Percentiles rank a stretch among this genome's conserved stretches.
These are phyloP conservation scores for Thalassiosira hispida DNA, from an alignment of 352 stramenopile species.

Conservation along the genomic window DNA sequence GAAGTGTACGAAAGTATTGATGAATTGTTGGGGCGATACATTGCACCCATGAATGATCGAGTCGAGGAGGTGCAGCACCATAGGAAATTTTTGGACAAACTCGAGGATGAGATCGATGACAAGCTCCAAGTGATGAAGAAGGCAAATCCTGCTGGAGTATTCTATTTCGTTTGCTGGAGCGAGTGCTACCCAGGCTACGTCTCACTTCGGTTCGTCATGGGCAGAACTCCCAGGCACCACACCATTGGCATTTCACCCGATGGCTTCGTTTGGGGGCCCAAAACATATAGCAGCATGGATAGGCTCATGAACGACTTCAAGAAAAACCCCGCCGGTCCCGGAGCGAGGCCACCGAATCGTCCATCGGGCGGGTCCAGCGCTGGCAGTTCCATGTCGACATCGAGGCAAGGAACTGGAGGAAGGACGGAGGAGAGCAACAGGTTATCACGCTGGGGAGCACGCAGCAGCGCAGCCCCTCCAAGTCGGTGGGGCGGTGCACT, in stretches of 20 bases:
- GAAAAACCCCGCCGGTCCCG: conserved; percentile 73
- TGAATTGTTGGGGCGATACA: conserved; percentile 82
- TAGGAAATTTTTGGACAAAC: conserved; percentile 80
- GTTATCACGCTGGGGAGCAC: conserved; percentile 44
- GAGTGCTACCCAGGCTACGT: conserved; percentile 82
- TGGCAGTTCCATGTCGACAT: conserved; percentile 31
- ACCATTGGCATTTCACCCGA: conserved; percentile 80
- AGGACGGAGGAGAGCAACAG: conserved; percentile 31
- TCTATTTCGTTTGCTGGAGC: conserved; percentile 83
- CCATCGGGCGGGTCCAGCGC: conserved; percentile 19
- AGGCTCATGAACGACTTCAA: conserved; percentile 84
- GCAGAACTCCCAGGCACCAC: conserved; percentile 66
- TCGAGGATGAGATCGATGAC: conserved; percentile 82
- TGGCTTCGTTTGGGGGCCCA: conserved; percentile 77
- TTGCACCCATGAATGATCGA: conserved; percentile 85
- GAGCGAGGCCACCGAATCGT: conserved; percentile 23
- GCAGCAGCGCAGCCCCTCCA: conserved; percentile 26
- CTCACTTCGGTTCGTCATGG: conserved; percentile 79
- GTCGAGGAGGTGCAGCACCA: conserved; percentile 81
- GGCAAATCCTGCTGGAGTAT: conserved; percentile 62
- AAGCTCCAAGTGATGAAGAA: conserved; percentile 75
- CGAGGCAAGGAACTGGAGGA: conserved; percentile 3
- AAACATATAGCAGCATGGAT: conserved; percentile 73
- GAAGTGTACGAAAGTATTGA: conserved; percentile 86
- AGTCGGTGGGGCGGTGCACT: conserved; percentile 37